Evolutionary conservation across 805 yeast genomes (phyloP).

Genomic region (Myxozyma nipponensis): DNA sequence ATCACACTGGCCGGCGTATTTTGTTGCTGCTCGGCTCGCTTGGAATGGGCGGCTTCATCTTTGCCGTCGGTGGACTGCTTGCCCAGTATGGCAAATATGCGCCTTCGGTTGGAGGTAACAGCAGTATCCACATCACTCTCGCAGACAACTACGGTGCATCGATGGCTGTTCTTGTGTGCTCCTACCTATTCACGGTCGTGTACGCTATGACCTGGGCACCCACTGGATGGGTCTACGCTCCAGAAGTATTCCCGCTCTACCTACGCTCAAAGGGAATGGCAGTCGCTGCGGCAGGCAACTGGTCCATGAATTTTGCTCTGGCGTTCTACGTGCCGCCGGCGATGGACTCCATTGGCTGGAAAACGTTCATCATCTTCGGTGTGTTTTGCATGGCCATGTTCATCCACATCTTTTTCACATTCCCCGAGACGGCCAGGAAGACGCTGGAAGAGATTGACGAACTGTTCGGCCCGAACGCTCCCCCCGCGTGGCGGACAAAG

Average conservation of each 20-base stretch:
- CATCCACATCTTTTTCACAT: conserved; percentile 47
- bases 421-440: conserved; percentile 61
- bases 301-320: conserved; percentile 56
- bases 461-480: conserved; percentile 15
- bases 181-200: conserved; percentile 44
- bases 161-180: conserved; percentile 44
- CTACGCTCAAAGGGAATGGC: conserved; percentile 54
- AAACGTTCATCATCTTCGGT: conserved; percentile 61
- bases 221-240: conserved; percentile 13
- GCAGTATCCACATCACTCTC: conserved; percentile 33
- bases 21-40: conserved; percentile 57
- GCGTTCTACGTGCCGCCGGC: conserved; percentile 55
- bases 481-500: conserved; percentile 12
- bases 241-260: conserved; percentile 45
- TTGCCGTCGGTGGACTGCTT: conserved; percentile 11
- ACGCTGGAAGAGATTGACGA: conserved; percentile 53
- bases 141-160: conserved; percentile 29
- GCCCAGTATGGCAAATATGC: conserved; percentile 31
- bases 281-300: conserved; percentile 53
- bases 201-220: conserved; percentile 42
- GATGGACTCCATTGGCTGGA: conserved; percentile 48
- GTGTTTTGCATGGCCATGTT: conserved; percentile 49
- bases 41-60: conserved; percentile 46
- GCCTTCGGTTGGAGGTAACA: conserved; percentile 42
- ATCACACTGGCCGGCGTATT: conserved; percentile 62